Evolutionary conservation across 495 filamentous ascomycete genomes (phyloP).

Genomic region (Neurospora intermedia): DNA sequence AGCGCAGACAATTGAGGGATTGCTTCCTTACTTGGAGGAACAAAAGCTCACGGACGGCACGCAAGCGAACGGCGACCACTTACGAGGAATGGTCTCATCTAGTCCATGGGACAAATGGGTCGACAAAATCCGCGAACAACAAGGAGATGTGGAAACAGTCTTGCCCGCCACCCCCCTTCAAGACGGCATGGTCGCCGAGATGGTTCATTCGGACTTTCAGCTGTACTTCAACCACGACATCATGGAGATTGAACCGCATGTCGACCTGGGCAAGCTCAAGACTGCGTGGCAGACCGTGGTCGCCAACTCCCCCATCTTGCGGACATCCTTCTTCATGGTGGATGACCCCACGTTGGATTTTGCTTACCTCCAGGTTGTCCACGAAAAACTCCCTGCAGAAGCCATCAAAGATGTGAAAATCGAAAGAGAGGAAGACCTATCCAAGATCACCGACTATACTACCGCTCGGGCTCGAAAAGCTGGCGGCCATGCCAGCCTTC

Average conservation of each 20-base stretch:
- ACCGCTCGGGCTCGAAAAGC: conserved; percentile 16
- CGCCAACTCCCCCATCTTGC: conserved; percentile 53
- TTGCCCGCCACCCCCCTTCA: conserved; percentile 65
- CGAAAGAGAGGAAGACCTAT: conserved; percentile 13
- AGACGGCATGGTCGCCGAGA: conserved; percentile 70
- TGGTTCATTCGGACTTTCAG: conserved; percentile 51
- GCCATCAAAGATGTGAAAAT: conserved; percentile 8
- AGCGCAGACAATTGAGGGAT: conserved; percentile 44
- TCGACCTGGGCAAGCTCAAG: conserved; percentile 44
- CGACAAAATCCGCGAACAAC: conserved; percentile 2
- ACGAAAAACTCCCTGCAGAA: conserved; percentile 12
- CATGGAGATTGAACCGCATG: conserved; percentile 37
- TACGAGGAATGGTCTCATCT: neutral
- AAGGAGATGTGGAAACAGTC: conserved; percentile 35
- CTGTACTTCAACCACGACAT: conserved; percentile 75
- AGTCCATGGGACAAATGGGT: neutral
- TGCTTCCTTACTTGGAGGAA: neutral
- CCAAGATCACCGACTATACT: conserved; percentile 17
- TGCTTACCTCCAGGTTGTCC: conserved; percentile 58
- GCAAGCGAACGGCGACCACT: neutral
- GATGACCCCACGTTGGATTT: conserved; percentile 42
- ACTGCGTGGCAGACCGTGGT: conserved; percentile 50
- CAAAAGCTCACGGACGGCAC: neutral
- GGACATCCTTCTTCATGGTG: conserved; percentile 59
- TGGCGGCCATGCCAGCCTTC: conserved; percentile 18